Percentiles rank a stretch among this genome's conserved stretches.
Evolutionary conservation across 257 asterid species (phyloP).

Genomic region (Solanum paucissectum): DNA sequence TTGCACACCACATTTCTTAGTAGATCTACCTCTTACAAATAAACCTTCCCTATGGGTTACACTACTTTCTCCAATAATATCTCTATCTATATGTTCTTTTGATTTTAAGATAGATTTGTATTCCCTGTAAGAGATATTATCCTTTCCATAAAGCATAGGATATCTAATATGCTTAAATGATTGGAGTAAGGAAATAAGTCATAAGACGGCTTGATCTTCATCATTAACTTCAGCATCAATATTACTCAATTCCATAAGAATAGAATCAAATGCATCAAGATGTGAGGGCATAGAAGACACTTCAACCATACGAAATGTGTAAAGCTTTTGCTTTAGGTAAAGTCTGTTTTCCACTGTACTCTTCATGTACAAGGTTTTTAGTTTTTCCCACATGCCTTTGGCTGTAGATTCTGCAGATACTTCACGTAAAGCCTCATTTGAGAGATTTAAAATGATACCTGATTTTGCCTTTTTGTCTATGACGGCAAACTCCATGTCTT

Average conservation of each 20-base stretch:
- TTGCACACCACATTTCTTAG: no score
- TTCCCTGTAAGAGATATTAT: no score
- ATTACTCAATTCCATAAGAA: neutral
- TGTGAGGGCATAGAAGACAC: neutral
- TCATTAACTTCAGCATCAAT: neutral
- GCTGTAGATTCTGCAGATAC: no score
- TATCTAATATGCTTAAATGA: neutral
- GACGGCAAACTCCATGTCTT: no score
- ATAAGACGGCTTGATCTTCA: no score
- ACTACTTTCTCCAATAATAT: neutral
- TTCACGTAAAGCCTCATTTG: no score
- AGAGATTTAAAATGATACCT: no score
- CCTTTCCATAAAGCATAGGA: neutral
- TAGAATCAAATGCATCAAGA: neutral
- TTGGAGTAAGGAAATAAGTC: neutral
- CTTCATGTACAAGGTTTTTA: no score
- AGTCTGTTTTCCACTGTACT: no score
- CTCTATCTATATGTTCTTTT: neutral
- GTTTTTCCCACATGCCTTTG: no score
- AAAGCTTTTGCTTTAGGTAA: no score
- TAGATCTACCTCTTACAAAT: neutral
- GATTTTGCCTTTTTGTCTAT: no score
- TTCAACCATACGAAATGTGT: neutral
- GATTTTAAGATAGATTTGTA: neutral
- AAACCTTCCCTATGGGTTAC: neutral